These are phyloP conservation scores for Paspalum notatum DNA, from an alignment of 176 grass and related monocot genomes.

Conservation along the genomic window DNA sequence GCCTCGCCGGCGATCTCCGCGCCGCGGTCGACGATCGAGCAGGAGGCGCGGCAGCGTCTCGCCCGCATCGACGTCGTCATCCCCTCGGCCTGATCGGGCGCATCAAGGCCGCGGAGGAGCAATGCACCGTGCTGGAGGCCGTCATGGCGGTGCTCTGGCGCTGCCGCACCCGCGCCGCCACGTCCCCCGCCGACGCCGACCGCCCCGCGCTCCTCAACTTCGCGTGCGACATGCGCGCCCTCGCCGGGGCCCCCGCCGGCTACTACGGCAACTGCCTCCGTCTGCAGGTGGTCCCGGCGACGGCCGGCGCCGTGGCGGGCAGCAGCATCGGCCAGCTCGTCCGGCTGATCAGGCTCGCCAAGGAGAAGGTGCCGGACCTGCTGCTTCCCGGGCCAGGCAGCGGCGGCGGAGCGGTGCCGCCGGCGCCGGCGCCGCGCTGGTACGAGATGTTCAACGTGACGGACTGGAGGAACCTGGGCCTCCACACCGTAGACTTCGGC, in stretches of 20 bases:
- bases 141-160: slow-evolving; percentile 21
- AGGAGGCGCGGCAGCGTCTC: neutral
- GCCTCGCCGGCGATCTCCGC: neutral
- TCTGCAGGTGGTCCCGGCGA: neutral
- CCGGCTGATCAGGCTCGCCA: neutral
- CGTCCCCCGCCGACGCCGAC: neutral
- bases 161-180: slow-evolving; percentile 36
- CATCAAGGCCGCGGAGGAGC: neutral
- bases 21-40: neutral
- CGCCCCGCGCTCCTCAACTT: neutral
- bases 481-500: slow-evolving; percentile 11
- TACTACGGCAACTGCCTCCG: slow-evolving; percentile 56
- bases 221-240: slow-evolving; percentile 33
- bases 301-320: neutral
- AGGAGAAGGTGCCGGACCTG: neutral
- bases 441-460: slow-evolving; percentile 1
- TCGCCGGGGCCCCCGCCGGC: neutral
- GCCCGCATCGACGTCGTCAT: slow-evolving; percentile 13
- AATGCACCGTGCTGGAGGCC: slow-evolving; percentile 40
- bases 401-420: neutral
- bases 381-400: neutral
- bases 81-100: neutral
- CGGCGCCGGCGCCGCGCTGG: neutral
- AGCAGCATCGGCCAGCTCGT: neutral
- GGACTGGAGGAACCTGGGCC: slow-evolving; percentile 13